These are phyloP conservation scores for Hypoxylon rickii DNA, from an alignment of 495 filamentous ascomycete genomes.

Conservation along the genomic window DNA sequence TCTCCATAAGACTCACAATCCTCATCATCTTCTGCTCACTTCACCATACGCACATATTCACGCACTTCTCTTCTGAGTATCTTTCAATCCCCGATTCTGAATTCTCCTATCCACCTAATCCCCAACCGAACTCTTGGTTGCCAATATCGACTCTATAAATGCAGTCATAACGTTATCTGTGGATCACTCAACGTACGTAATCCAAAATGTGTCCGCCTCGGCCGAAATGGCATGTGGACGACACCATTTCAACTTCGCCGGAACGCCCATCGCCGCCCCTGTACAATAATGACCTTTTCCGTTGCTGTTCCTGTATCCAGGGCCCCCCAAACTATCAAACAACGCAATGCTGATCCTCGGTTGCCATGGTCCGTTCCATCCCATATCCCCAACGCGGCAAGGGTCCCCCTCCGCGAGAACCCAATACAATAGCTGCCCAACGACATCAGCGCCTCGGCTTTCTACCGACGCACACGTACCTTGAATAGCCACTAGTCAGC, in stretches of 20 bases:
- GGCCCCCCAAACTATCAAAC: conserved; percentile 16
- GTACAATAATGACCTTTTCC: neutral
- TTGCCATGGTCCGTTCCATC: conserved; percentile 5
- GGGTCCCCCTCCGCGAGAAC: conserved; percentile 15
- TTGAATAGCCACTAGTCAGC: conserved; percentile 36
- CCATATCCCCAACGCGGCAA: conserved; percentile 16
- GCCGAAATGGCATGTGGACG: conserved; percentile 3
- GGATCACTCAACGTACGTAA: conserved; percentile 21
- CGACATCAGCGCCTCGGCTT: conserved; percentile 47
- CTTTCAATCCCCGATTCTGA: neutral
- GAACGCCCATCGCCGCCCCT: conserved; percentile 2
- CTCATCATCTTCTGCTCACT: neutral
- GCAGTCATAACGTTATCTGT: conserved; percentile 21
- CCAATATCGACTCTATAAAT: conserved; percentile 28
- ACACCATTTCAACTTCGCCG: conserved; percentile 4
- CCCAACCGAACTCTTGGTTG: conserved; percentile 1
- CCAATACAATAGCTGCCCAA: conserved; percentile 10
- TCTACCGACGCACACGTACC: conserved; percentile 60
- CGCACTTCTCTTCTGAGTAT: neutral
- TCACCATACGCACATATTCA: neutral
- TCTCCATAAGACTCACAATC: neutral
- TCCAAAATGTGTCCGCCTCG: conserved; percentile 8
- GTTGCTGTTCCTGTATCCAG: neutral
- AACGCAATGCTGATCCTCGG: conserved; percentile 16
- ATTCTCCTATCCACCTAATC: too few relatives aligned